Evolutionary conservation across 2,329 filamentous ascomycete genomes (phyloP).

Genomic region (Ascochyta viciae-villosae): DNA sequence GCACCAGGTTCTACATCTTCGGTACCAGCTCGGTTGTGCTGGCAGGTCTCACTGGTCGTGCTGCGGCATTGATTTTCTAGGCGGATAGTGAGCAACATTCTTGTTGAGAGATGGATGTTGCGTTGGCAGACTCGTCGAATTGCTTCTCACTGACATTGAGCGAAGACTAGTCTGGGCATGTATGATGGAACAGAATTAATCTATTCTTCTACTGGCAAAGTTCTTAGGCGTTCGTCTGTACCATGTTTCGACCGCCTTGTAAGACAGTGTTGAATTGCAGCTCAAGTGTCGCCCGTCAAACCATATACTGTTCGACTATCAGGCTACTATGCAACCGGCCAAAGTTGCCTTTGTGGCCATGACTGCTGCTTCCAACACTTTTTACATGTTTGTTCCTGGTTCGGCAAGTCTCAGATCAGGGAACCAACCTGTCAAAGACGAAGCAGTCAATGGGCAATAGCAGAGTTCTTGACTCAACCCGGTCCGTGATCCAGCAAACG

Average conservation of each 20-base stretch:
- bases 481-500: no score
- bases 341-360: no score
- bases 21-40: constrained; percentile 10
- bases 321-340: no score
- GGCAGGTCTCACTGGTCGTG: constrained; percentile 14
- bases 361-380: no score
- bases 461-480: no score
- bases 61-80: constrained; percentile 12
- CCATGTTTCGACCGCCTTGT: not conserved
- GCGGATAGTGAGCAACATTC: not conserved
- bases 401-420: no score
- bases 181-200: not conserved
- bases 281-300: no score
- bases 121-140: not conserved
- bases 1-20: constrained; percentile 15
- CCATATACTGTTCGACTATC: no score
- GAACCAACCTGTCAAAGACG: no score
- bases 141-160: not conserved
- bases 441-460: no score
- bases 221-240: not conserved
- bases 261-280: not conserved
- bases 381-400: no score
- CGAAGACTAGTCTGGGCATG: not conserved
- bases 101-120: no score
- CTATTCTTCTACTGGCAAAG: not conserved